Percentiles rank a stretch among this genome's conserved stretches.
Conservation (phyloP, 2,329 filamentous ascomycete species). For the Tolypocladium sp. region DNA sequence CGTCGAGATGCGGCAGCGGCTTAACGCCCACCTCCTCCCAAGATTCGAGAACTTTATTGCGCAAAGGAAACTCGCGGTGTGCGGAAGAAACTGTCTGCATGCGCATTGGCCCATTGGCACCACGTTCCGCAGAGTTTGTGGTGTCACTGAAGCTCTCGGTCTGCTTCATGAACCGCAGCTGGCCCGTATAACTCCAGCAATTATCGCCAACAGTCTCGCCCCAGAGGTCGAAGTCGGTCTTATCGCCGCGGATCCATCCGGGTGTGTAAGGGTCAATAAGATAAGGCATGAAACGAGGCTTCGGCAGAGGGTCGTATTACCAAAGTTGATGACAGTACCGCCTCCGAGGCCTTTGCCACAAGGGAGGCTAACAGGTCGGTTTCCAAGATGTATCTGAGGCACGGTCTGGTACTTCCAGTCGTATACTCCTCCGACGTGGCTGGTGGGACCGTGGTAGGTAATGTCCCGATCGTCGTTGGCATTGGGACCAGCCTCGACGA, state of each 20-base stretch:
- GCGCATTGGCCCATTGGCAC: too few species aligned
- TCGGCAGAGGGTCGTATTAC: neutral
- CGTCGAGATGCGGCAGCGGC: too few species aligned
- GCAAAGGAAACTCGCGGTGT: too few species aligned
- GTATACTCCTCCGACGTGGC: conserved; percentile 13
- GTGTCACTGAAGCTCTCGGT: neutral
- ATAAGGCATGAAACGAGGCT: too few species aligned
- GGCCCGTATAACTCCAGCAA: neutral
- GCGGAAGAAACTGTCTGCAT: too few species aligned
- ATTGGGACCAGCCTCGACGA: conserved; percentile 27
- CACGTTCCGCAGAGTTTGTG: conserved; percentile 1
- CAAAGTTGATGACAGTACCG: neutral
- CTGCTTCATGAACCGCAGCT: neutral
- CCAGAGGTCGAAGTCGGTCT: neutral
- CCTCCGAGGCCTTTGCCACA: neutral
- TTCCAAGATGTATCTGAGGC: neutral
- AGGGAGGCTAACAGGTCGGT: neutral
- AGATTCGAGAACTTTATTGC: too few species aligned
- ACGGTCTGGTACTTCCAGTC: conserved; percentile 20
- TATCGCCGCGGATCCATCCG: neutral
- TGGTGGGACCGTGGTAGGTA: conserved; percentile 15
- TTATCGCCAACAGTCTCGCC: neutral
- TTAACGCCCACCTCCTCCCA: too few species aligned
- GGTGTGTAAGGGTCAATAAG: neutral
- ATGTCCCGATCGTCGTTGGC: conserved; percentile 15